Conservation (phyloP, 441 rosid species). For the Bocquillonia castaneifolia region DNA sequence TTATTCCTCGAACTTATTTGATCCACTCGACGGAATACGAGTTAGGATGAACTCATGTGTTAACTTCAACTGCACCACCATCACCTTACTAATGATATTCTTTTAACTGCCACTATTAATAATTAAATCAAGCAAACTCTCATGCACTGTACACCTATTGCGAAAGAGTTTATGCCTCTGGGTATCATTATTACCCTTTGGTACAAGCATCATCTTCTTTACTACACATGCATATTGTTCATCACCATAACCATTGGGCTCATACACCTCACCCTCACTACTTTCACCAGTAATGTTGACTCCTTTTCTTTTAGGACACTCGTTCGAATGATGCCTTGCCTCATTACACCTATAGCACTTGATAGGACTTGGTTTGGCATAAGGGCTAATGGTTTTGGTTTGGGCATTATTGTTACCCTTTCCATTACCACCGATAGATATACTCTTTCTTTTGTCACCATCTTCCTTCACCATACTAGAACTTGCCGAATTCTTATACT, state of each 20-base stretch:
- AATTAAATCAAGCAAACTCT: too few species aligned
- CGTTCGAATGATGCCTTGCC: neutral
- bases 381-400: neutral
- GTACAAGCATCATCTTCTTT: neutral
- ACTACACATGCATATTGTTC: neutral
- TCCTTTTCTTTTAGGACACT: neutral
- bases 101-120: too few species aligned
- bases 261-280: neutral
- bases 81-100: too few species aligned
- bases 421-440: neutral
- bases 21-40: too few species aligned
- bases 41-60: too few species aligned
- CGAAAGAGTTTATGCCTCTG: neutral
- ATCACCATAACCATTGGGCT: neutral
- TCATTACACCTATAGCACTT: neutral
- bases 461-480: too few species aligned
- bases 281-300: rapidly evolving
- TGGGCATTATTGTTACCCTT: neutral
- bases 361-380: neutral
- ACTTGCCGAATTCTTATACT: too few species aligned
- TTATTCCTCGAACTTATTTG: too few species aligned
- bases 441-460: too few species aligned
- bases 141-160: too few species aligned
- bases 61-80: too few species aligned
- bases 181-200: neutral